phyloP scores from a whole-genome alignment of 257 asterid genomes.

The Gardenia jasminoides region DNA sequence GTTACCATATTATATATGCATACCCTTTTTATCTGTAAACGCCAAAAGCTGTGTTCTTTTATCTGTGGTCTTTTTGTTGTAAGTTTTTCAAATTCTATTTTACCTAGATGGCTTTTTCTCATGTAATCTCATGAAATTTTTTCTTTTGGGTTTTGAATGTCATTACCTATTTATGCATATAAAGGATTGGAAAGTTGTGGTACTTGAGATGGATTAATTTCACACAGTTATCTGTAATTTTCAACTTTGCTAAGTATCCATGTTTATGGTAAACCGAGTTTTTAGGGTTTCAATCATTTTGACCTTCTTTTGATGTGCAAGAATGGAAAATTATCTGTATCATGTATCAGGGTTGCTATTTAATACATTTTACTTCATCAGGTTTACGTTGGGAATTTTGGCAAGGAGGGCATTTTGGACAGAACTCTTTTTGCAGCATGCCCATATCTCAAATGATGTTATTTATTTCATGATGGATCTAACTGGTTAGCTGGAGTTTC shows the following conservation, averaged over 20 bases:
- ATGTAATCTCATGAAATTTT: neutral
- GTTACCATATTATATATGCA: neutral
- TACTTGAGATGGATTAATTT: neutral
- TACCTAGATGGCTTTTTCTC: neutral
- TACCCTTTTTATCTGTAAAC: neutral
- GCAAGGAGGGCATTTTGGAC: neutral
- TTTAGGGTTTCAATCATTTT: neutral
- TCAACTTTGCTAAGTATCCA: neutral
- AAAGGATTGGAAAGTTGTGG: neutral
- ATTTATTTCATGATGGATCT: constrained; percentile 5
- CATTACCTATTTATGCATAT: neutral
- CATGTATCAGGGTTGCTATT: neutral
- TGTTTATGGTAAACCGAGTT: neutral
- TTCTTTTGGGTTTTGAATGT: neutral
- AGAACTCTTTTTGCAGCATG: neutral
- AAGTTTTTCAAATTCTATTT: neutral
- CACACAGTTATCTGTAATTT: neutral
- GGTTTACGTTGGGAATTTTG: constrained; percentile 2
- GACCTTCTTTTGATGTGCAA: neutral
- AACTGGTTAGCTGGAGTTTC: neutral
- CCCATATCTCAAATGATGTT: neutral
- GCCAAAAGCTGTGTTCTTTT: neutral
- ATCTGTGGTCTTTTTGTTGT: neutral
- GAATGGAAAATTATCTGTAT: constrained; percentile 1
- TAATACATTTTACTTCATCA: neutral